Base-by-base conservation (phyloP, 495 filamentous ascomycete species). In the Aspergillus incahuasiensis region DNA sequence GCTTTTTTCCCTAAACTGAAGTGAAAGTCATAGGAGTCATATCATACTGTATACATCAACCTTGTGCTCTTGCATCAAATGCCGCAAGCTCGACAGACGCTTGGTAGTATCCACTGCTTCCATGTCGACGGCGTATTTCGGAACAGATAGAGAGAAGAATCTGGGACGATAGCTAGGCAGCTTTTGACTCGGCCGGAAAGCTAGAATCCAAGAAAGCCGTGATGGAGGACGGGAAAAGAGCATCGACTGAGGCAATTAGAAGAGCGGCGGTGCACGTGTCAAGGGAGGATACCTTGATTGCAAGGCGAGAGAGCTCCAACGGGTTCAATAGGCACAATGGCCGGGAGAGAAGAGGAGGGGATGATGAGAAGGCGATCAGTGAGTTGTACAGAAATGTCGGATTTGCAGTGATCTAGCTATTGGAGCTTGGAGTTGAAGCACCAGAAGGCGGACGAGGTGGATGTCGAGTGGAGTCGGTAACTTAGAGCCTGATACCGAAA, bases 11-110 rank as follows among this genome's bases (percentile, higher is more conserved):
- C n/a, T n/a, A n/a, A n/a, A n/a, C n/a, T n/a, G n/a, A n/a, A n/a
- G n/a, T n/a, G n/a, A n/a, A n/a, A n/a, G n/a, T n/a, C n/a, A n/a
- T n/a, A n/a, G n/a, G n/a, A n/a, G n/a, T n/a, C n/a, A 66, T 59
- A 40, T 59, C 81, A 73, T 88, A 97, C 95, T 88, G 75, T 99
- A 99, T 54, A 97, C 79, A 72, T 97, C 92, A 40, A 99, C 79
- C 54, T 90, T 86, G 62, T 86, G 75, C 70, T 90, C 77, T 73
- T 84, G 86, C 95, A 99, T 99, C 64, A 97, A 76, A 66, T 87
- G 76, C 65, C 95, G 82, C 62, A 99, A 78, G 66, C 80, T 77
- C 56, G 82, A 68, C 59, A 99, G 80, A 56, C 92, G 88, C 51
- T 83, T 76, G 46, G 84, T 86, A 18, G 92, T 96, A 72, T 95